Evolutionary conservation across 2,329 filamentous ascomycete genomes (phyloP).

Genomic region (Fusarium sororula): DNA sequence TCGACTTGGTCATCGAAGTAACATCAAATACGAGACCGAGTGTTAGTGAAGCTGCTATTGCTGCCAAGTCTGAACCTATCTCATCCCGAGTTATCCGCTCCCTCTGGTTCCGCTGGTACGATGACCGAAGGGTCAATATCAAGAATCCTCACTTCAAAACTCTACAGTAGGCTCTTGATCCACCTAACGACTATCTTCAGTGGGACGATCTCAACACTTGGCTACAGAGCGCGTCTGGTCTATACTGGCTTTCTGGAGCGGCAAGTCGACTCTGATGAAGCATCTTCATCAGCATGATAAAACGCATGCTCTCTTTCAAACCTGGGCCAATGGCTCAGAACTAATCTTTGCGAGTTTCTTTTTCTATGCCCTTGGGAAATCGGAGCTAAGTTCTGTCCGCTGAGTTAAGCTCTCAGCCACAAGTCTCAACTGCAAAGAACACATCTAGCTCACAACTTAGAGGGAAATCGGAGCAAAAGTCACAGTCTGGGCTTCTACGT

Average conservation of each 20-base stretch:
- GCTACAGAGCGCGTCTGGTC: not conserved
- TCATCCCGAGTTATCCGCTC: not conserved
- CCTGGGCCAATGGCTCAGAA: fast-evolving
- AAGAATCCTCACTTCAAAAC: not conserved
- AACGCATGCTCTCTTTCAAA: fast-evolving
- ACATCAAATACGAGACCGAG: not conserved
- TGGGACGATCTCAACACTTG: not conserved
- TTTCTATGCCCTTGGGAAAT: not conserved
- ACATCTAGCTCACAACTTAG: too few relatives aligned
- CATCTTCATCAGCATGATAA: not conserved
- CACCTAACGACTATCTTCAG: fast-evolving
- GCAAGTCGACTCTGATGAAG: not conserved
- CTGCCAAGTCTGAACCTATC: not conserved
- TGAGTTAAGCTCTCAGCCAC: too few relatives aligned
- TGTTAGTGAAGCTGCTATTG: not conserved
- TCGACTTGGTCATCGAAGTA: not conserved
- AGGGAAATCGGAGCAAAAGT: not conserved
- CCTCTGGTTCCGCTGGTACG: not conserved
- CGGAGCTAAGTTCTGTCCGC: too few relatives aligned
- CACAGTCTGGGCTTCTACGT: not conserved
- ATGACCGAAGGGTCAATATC: not conserved
- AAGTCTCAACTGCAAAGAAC: too few relatives aligned
- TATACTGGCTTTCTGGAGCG: not conserved
- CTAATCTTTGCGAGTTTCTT: not conserved
- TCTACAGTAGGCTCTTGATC: not conserved